These are phyloP conservation scores for Tuctoria greenei DNA, from an alignment of 176 grass and related monocot genomes.

Conservation along the genomic window DNA sequence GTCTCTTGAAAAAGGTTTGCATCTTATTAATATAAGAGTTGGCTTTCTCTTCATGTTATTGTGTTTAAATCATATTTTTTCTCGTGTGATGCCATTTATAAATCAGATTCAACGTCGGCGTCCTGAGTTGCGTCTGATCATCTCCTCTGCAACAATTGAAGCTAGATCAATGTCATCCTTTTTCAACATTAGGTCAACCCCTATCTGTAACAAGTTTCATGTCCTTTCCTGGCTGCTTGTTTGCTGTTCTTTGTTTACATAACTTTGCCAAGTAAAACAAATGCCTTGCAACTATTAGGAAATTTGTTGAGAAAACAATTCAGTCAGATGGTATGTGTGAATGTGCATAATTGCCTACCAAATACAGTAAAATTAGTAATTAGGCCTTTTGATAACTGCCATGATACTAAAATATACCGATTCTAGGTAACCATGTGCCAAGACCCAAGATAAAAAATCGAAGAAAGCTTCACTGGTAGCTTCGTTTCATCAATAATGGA, in stretches of 20 bases:
- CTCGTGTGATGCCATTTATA: slow-evolving; percentile 1
- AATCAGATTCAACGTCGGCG: slow-evolving; percentile 81
- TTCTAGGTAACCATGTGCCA: background rate
- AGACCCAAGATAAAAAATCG: too few species aligned
- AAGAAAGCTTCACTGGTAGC: background rate
- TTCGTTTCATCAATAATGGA: background rate
- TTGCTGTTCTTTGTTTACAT: slow-evolving; percentile 16
- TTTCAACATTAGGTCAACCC: slow-evolving; percentile 75
- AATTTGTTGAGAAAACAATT: slow-evolving; percentile 14
- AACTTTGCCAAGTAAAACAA: slow-evolving; percentile 1
- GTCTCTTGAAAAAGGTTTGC: slow-evolving; percentile 91
- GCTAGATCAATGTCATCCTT: slow-evolving; percentile 95
- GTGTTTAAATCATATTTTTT: slow-evolving; percentile 31
- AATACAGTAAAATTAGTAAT: background rate
- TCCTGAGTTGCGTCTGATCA: slow-evolving; percentile 73
- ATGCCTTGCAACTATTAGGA: background rate
- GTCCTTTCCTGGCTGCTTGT: slow-evolving; percentile 17
- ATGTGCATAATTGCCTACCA: background rate
- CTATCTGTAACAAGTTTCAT: slow-evolving; percentile 35
- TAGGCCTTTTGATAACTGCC: background rate
- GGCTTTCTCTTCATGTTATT: slow-evolving; percentile 20
- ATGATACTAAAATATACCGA: background rate
- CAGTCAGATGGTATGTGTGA: background rate
- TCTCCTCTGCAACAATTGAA: slow-evolving; percentile 99
- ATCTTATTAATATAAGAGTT: slow-evolving; percentile 10